Conservation (phyloP, 352 stramenopile species). For the Globisporangium solare region DNA sequence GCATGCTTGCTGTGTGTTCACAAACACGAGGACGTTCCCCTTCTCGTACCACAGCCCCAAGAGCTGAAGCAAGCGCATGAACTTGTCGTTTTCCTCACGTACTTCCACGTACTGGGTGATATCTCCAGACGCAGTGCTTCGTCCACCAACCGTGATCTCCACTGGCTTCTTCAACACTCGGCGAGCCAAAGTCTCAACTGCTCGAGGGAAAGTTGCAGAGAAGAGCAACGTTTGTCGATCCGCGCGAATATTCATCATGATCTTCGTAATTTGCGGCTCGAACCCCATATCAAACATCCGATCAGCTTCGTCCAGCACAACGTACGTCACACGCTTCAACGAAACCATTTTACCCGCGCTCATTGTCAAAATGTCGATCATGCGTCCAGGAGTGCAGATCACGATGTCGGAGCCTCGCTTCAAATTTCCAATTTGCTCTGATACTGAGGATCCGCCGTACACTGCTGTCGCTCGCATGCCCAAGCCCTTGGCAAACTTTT, state of each 20-base stretch:
- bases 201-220: conserved; percentile 96
- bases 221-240: conserved; percentile 95
- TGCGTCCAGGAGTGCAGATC: conserved; percentile 96
- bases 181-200: conserved; percentile 87
- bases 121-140: conserved; percentile 94
- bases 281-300: conserved; percentile 99
- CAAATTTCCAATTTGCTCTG: conserved; percentile 98
- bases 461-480: conserved; percentile 92
- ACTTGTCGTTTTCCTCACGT: conserved; percentile 98
- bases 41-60: conserved; percentile 96
- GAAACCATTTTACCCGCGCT: conserved; percentile 95
- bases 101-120: conserved; percentile 99
- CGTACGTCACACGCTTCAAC: conserved; percentile 95
- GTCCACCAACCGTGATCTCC: conserved; percentile 95
- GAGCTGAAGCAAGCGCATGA: conserved; percentile 96
- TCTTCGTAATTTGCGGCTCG: conserved; percentile 98
- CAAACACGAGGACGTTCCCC: conserved; percentile 98
- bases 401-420: conserved; percentile 98
- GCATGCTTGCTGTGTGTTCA: conserved; percentile 97
- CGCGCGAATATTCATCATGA: conserved; percentile 90
- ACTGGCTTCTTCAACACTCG: conserved; percentile 93
- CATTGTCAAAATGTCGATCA: conserved; percentile 99
- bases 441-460: conserved; percentile 93
- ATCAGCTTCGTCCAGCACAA: conserved; percentile 99
- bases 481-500: conserved; percentile 92